Conservation (phyloP, 805 yeast species). For the Naumovozyma castellii region DNA sequence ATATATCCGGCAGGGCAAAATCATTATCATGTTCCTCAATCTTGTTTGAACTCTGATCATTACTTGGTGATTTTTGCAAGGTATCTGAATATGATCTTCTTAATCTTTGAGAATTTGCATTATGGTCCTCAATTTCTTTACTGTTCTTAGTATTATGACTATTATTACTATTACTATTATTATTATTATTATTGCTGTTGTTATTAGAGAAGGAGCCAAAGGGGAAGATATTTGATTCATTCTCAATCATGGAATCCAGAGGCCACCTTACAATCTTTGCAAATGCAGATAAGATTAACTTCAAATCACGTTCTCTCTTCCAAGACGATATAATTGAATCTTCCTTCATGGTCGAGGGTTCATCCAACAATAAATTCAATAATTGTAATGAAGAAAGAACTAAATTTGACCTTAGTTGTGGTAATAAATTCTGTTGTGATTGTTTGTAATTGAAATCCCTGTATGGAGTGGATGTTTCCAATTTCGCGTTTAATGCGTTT, state of each 20-base stretch:
- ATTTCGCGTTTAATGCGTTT: slow-evolving; percentile 32
- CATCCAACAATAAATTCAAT: slow-evolving; percentile 48
- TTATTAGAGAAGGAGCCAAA: slow-evolving; percentile 1
- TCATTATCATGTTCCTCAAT: slow-evolving; percentile 7
- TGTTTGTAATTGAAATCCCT: slow-evolving; percentile 8
- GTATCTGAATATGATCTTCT: background rate
- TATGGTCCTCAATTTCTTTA: background rate
- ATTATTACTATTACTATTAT: slow-evolving; percentile 1
- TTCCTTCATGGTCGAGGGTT: slow-evolving; percentile 12
- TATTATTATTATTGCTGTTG: slow-evolving; percentile 2
- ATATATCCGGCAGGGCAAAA: slow-evolving; percentile 28
- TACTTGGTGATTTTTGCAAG: slow-evolving; percentile 1
- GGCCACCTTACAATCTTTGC: slow-evolving; percentile 41
- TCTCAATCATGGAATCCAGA: slow-evolving; percentile 31
- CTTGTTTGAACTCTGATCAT: background rate
- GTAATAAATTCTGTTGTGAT: slow-evolving; percentile 14
- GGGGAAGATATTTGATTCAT: slow-evolving; percentile 28
- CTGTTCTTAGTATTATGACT: background rate
- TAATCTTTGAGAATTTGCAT: background rate
- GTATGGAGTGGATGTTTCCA: slow-evolving; percentile 23
- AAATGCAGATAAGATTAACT: slow-evolving; percentile 39
- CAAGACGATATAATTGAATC: slow-evolving; percentile 43
- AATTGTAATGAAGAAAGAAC: slow-evolving; percentile 53
- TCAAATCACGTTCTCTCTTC: slow-evolving; percentile 45
- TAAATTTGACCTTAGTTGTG: slow-evolving; percentile 33